Evolutionary conservation across 441 rosid genomes (phyloP).

Genomic region (Monsonia emarginata): DNA sequence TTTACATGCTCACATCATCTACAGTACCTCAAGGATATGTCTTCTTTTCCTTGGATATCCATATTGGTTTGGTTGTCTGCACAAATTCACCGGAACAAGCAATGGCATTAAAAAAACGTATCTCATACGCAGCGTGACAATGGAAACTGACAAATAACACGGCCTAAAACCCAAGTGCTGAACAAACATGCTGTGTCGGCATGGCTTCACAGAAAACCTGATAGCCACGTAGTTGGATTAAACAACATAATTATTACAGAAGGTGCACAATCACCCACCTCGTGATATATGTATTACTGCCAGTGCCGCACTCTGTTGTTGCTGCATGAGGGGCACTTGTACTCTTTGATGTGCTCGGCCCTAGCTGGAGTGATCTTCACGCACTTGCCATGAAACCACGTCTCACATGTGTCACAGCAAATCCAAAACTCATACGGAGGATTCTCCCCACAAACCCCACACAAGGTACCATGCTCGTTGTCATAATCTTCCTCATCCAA

Average conservation of each 20-base stretch:
- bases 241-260: background rate
- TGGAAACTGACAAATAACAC: background rate
- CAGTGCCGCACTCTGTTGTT: constrained; percentile 63
- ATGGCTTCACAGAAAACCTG: background rate
- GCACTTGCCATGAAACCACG: constrained; percentile 95
- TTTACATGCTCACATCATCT: too few species aligned
- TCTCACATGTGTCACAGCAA: constrained; percentile 79
- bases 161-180: background rate
- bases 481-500: constrained; percentile 74
- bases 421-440: constrained; percentile 88
- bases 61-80: too few species aligned
- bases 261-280: background rate
- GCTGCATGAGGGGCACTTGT: constrained; percentile 74
- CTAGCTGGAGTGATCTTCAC: constrained; percentile 95
- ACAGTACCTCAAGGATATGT: too few species aligned
- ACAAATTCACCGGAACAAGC: too few species aligned
- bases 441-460: constrained; percentile 90
- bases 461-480: constrained; percentile 70
- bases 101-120: too few species aligned
- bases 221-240: background rate
- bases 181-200: background rate
- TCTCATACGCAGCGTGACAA: too few species aligned
- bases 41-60: too few species aligned
- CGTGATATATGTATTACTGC: background rate
- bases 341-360: constrained; percentile 90